Evolutionary conservation across 495 filamentous ascomycete species (phyloP).

Genomic region (Aspergillus nanangensis): DNA sequence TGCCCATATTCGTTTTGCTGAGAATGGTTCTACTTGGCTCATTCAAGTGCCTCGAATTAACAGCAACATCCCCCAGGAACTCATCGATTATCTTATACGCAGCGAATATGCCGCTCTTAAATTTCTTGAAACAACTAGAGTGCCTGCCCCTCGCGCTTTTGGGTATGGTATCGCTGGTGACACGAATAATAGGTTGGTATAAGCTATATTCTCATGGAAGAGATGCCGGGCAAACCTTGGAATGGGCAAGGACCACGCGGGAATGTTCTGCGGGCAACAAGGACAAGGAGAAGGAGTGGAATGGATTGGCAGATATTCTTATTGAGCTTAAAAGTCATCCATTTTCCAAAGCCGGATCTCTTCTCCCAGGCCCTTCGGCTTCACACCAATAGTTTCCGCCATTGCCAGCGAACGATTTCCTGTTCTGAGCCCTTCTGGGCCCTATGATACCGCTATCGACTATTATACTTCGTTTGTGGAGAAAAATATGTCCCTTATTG

Average conservation of each 20-base stretch:
- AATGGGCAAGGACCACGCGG: too few species aligned
- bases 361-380: too few species aligned
- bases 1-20: background rate
- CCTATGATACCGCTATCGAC: constrained; percentile 17
- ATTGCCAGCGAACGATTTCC: constrained; percentile 18
- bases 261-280: too few species aligned
- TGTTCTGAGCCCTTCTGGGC: constrained; percentile 16
- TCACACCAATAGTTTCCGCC: constrained; percentile 4
- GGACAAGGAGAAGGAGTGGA: too few species aligned
- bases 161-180: constrained; percentile 12
- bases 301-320: too few species aligned
- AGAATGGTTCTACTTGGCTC: background rate
- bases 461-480: constrained; percentile 16
- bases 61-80: background rate
- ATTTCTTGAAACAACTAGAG: background rate
- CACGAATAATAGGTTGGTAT: constrained; percentile 25
- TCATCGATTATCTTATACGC: background rate
- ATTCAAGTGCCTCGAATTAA: background rate
- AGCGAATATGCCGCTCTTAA: background rate
- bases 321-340: too few species aligned
- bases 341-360: too few species aligned
- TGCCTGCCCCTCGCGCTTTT: constrained; percentile 9
- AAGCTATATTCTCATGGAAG: constrained; percentile 35
- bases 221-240: constrained; percentile 28
- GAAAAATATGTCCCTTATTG: constrained; percentile 21